Evolutionary conservation across 257 asterid genomes (phyloP).

Genomic region (Lantana camara): DNA sequence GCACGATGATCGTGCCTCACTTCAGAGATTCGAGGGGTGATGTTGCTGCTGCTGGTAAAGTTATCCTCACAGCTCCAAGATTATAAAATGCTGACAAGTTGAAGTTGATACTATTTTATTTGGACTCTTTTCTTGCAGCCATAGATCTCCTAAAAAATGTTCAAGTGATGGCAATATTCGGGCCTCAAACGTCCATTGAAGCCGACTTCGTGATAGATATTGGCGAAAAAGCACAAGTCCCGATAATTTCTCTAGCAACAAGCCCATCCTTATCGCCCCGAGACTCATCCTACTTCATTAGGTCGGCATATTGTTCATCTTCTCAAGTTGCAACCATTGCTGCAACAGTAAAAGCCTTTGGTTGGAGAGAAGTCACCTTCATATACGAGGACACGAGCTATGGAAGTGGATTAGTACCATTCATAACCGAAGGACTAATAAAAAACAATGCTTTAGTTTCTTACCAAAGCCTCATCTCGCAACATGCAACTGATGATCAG

Average conservation of each 20-base stretch:
- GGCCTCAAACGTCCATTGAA: constrained; percentile 46
- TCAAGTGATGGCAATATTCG: constrained; percentile 49
- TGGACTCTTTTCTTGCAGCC: no score
- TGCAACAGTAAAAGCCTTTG: constrained; percentile 36
- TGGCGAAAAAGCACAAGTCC: constrained; percentile 46
- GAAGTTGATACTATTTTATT: background rate
- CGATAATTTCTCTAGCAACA: constrained; percentile 50
- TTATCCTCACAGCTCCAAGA: background rate
- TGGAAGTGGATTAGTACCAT: constrained; percentile 47
- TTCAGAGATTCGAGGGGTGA: constrained; percentile 36
- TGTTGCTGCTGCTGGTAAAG: constrained; percentile 36
- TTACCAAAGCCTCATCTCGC: constrained; percentile 35
- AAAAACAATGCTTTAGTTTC: constrained; percentile 29
- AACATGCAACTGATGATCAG: constrained; percentile 38
- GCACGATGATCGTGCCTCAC: constrained; percentile 39
- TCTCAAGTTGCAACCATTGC: constrained; percentile 53
- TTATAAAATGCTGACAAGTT: no score
- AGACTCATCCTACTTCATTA: constrained; percentile 44
- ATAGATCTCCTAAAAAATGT: constrained; percentile 49
- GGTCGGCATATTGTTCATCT: constrained; percentile 46
- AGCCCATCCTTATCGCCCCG: constrained; percentile 49
- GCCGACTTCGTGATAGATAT: constrained; percentile 51
- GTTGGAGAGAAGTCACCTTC: constrained; percentile 49
- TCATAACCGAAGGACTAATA: constrained; percentile 35
- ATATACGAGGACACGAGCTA: constrained; percentile 39